Evolutionary conservation across 768 basidiomycete genomes (phyloP), one percentile per base, ranked within the genome.

Genomic region (Mycena capillaripes): DNA sequence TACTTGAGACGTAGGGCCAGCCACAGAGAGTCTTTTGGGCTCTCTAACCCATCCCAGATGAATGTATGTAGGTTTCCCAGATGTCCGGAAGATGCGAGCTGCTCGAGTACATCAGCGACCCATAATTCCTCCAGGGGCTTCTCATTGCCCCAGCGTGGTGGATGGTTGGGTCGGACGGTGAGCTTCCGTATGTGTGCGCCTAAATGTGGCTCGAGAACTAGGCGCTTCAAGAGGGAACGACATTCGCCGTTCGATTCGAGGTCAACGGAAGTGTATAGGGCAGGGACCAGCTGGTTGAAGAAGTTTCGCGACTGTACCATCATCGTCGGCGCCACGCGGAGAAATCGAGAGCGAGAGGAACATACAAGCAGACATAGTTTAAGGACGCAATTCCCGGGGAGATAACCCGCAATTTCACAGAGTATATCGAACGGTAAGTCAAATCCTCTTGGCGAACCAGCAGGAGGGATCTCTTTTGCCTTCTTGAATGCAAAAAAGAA

Each of bases 1-100:
- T 59, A 76, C 75, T 65, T 67, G 52, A 64, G 64, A 11, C 69
- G 70, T n/a, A 77, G 65, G 32, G 42, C 44, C 21, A 68, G 62
- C 76, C 76, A 77, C 19, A 77, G 58, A 7, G 58, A 70, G 63
- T 77, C 74, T n/a, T 36, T 32, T 60, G 34, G 76, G 30, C 67
- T 71, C 46, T 74, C 73, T 71, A 66, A n/a, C 25, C 76, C 75
- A 38, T 76, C 71, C 76, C 73, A 77, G 30, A 57, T 66, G 44
- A 77, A 77, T 17, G 64, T 70, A 21, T 67, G 60, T 11, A 76
- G 61, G 40, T 65, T 34, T 27, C 50, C 30, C 36, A 76, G 52
- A 36, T 60, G 65, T 7, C 75, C 71, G 14, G 32, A 23, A 4
- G 65, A 55, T 21, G 72, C 75, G 5, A 77, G 60, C 42, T 55